phyloP scores from a whole-genome alignment of 164 flowering plant species.

The Sedum album region DNA sequence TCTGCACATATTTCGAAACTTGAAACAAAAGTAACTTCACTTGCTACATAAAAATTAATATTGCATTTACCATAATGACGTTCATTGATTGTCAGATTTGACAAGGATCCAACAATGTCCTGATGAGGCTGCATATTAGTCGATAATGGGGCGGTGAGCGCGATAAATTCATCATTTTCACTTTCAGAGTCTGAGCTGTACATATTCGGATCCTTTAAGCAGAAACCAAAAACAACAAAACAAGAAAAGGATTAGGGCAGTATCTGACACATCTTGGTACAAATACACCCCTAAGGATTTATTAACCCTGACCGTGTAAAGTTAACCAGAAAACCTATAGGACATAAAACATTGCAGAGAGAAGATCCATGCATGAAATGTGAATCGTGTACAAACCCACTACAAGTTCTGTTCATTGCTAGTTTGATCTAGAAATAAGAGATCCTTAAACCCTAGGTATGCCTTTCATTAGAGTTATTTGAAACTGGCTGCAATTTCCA shows the following conservation, averaged over 20 bases:
- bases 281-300: background rate
- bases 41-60: background rate
- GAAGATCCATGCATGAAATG: background rate
- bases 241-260: background rate
- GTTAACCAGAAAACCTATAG: background rate
- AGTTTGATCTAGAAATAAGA: background rate
- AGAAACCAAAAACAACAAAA: background rate
- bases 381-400: background rate
- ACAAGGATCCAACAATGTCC: constrained; percentile 38
- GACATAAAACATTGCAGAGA: background rate
- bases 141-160: constrained; percentile 16
- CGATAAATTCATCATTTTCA: constrained; percentile 29
- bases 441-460: background rate
- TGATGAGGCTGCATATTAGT: constrained; percentile 23
- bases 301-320: background rate
- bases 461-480: background rate
- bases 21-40: constrained; percentile 7
- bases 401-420: background rate
- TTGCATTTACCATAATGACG: constrained; percentile 28
- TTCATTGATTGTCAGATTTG: constrained; percentile 37
- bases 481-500: background rate
- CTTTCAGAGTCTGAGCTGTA: constrained; percentile 64
- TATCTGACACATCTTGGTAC: background rate
- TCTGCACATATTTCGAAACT: constrained; percentile 21
- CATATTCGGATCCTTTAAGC: constrained; percentile 19